These are phyloP conservation scores for Amphichorda felina DNA, from an alignment of 2,329 filamentous ascomycete genomes.

Conservation along the genomic window DNA sequence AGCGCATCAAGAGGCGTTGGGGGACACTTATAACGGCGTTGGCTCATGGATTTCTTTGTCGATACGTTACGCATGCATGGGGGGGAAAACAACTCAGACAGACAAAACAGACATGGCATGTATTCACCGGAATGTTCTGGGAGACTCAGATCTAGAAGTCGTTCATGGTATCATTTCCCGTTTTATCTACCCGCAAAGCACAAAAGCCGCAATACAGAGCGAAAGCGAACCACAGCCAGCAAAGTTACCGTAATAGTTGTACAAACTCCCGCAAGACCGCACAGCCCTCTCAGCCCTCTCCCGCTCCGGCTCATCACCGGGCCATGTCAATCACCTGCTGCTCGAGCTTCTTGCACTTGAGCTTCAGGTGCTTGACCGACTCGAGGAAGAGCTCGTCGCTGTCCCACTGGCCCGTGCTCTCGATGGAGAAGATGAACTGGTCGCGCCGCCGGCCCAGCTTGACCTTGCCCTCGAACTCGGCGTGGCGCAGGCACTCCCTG, in stretches of 20 bases:
- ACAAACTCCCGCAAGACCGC: background rate
- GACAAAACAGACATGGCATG: no score
- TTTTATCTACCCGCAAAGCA: slow-evolving; percentile 4
- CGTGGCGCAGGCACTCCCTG: slow-evolving; percentile 80
- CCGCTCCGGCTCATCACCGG: slow-evolving; percentile 22
- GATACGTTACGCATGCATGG: no score
- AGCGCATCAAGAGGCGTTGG: slow-evolving; percentile 17
- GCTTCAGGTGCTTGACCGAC: slow-evolving; percentile 71
- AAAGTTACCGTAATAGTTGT: background rate
- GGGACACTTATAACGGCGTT: slow-evolving; percentile 3
- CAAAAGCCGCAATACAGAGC: background rate
- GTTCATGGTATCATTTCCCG: slow-evolving; percentile 9
- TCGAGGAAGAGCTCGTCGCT: slow-evolving; percentile 92
- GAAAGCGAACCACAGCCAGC: background rate
- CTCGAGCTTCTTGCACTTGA: slow-evolving; percentile 68
- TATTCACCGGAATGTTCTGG: no score
- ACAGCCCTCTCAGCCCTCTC: background rate
- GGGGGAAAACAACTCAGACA: no score
- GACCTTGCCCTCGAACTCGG: slow-evolving; percentile 91
- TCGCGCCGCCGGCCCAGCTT: slow-evolving; percentile 82
- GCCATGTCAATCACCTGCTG: slow-evolving; percentile 57
- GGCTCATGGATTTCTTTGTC: background rate
- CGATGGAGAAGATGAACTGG: slow-evolving; percentile 94
- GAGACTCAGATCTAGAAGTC: no score
- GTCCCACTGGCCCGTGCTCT: slow-evolving; percentile 91